Evolutionary conservation across 106 monocot genomes (phyloP), one percentile per base, ranked within the genome.

Genomic region (Agapanthus africanus): DNA sequence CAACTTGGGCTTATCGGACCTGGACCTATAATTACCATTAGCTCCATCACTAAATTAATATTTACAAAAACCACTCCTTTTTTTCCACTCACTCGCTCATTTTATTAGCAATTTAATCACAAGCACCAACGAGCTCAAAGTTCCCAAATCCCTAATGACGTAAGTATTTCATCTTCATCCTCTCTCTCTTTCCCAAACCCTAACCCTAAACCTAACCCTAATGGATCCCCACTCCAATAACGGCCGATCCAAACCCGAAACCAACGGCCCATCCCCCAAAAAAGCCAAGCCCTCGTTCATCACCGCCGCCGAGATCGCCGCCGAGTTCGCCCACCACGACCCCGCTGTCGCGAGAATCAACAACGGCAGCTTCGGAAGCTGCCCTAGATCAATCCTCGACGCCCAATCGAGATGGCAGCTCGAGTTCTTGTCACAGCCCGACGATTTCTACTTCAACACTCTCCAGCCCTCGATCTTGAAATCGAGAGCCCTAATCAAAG

Each of bases 341-440:
- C 62, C 78, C 4, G 30, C 72, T 19, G 80, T 90, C 26, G 80
- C 80, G 8, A 83, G 90, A 34, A 16, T 90, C 28, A 90, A 90
- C 76, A 90, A 90, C 76, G 90, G 85, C 52, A 78, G 80, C 78
- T 90, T 90, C 68, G 85, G 90, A 13, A 69, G 78, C 73, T 86
- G 82, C 60, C 86, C 90, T 2, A 39, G 66, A 32, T 83, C 83
- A 11, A 73, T 90, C 41, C 80, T 80, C 35, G 44, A 70, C 50
- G 80, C 76, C 25, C 85, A 86, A 39, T 32, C 21, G 13, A 56
- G 46, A 35, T 74, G 61, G 69, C 90, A 90, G 80, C 51, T 60
- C 27, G 59, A 52, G 7, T 90, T 78, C 76, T 75, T 83, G 59
- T 47, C 73, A n/a, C 86, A 86, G 79, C 86, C 82, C 21, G 82